Evolutionary conservation across 371 early-diverging fungal genomes (phyloP), one percentile per base, ranked within the genome.

Genomic region (Mortierella polycephala): DNA sequence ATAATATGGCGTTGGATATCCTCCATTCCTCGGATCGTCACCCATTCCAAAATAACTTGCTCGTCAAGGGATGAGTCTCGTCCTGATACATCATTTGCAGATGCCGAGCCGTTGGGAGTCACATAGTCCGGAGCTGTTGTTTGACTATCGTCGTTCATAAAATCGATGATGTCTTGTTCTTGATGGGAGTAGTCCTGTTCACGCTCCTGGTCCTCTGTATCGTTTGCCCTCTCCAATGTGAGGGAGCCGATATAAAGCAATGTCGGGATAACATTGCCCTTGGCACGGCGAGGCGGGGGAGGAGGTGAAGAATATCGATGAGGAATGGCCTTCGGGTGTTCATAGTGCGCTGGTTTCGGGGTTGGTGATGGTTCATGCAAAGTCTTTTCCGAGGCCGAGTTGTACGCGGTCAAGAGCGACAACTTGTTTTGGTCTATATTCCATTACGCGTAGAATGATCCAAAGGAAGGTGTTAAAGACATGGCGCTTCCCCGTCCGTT

Each of bases 221-320:
- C 23, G 4, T 30, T 14, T 2, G 55, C 57, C 45, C 63, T 61
- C 46, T 79, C 69, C 30, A 79, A 21, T 8, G 80, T 79, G 49
- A 73, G 10, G 0, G 69, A 59, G 2, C 87, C 85, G 60, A 87
- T 82, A 5, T 70, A 64, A 5, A 87, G 42, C 5, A 89, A 66
- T 0, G 85, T 88, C 8, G 88, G 86, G 2, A 88, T 65, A 5
- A 87, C 83, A 59, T 86, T 87, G 57, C 74, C 63, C 41, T 60
- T 79, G 20, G 80, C 73, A 2, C 80, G 80, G 39, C 70, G 80
- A n/a, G 60, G n/a, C 1, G 59, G 45, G 8, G 76, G 76, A n/a
- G 71, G 63, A 0, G 80, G 72, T 0, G 79, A 72, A 18, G 74
- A 82, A 77, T 66, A 62, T 20, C 69, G 73, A 56, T 68, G 57